These are phyloP conservation scores for Hemisphaericaspora subhashii DNA, from an alignment of 1,139 yeast species.

Conservation along the genomic window DNA sequence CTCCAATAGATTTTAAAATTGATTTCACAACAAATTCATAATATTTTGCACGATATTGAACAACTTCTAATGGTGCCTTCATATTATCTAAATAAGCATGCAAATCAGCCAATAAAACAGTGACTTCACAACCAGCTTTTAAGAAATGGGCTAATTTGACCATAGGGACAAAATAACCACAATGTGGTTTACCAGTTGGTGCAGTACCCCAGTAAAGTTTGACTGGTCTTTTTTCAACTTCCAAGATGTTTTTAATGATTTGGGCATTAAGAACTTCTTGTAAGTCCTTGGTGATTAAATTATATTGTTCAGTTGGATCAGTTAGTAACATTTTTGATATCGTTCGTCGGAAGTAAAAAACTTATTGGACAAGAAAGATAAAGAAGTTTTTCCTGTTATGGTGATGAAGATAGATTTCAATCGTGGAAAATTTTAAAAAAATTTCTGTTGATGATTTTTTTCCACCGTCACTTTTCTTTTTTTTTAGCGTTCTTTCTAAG, in stretches of 20 bases:
- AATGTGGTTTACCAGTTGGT: conserved; percentile 92
- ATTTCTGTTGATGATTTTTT: background rate
- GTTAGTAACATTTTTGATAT: conserved; percentile 16
- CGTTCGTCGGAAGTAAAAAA: conserved; percentile 4
- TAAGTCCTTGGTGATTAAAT: conserved; percentile 77
- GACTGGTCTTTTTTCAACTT: conserved; percentile 76
- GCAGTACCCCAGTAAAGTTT: conserved; percentile 90
- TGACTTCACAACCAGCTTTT: conserved; percentile 95
- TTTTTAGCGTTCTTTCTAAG: too few species aligned
- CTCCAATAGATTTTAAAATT: conserved; percentile 80
- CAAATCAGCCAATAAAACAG: conserved; percentile 89
- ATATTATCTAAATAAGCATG: conserved; percentile 97
- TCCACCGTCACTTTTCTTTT: background rate
- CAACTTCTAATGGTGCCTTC: conserved; percentile 97
- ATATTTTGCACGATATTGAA: conserved; percentile 82
- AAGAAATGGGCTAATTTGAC: conserved; percentile 92
- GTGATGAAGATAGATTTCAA: too few species aligned
- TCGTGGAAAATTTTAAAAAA: too few species aligned
- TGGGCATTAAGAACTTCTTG: conserved; percentile 91
- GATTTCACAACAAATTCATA: conserved; percentile 83
- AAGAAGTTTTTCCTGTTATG: background rate
- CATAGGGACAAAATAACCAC: conserved; percentile 99
- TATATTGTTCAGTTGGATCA: conserved; percentile 64
- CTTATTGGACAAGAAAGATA: conserved; percentile 19
- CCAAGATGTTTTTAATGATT: conserved; percentile 82